Percentiles rank a stretch among this genome's conserved stretches.
phyloP scores from a whole-genome alignment of 805 yeast species.

The Grigorovia jiainica region DNA sequence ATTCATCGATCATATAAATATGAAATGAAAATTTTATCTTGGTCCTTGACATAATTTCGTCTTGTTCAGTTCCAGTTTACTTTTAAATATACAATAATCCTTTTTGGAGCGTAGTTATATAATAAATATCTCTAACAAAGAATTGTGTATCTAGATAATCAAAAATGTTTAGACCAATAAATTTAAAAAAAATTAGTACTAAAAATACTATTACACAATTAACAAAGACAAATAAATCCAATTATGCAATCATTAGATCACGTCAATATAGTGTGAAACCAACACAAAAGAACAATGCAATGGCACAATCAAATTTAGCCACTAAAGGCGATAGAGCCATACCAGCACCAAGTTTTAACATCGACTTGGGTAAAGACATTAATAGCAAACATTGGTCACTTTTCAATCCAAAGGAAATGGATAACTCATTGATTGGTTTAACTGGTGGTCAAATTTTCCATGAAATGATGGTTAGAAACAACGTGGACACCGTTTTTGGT shows the following conservation, averaged over 20 bases:
- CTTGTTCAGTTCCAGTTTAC: no score
- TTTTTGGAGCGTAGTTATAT: no score
- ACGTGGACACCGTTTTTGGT: conserved; percentile 93
- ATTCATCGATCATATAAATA: neutral
- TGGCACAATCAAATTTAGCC: neutral
- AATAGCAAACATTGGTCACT: conserved; percentile 2
- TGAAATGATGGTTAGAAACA: conserved; percentile 95
- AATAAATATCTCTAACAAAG: no score
- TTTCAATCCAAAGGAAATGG: conserved; percentile 34
- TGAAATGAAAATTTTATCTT: no score
- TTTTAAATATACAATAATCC: no score
- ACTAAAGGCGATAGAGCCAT: conserved; percentile 18
- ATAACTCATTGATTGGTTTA: conserved; percentile 84
- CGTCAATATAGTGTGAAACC: conserved; percentile 2
- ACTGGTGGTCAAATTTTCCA: conserved; percentile 99
- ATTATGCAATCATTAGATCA: neutral
- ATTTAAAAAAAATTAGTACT: neutral
- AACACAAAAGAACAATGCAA: neutral
- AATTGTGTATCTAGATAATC: no score
- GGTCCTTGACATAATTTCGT: no score
- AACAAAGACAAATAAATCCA: conserved; percentile 1
- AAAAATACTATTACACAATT: neutral
- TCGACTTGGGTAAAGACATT: no score
- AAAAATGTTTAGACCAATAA: neutral
- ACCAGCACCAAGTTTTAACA: conserved; percentile 31